A percentile compares a stretch with the other conserved stretches of the same genome.
Evolutionary conservation across 176 grass and related monocot species (phyloP).

Genomic region (Ampelocalamus luodianensis): DNA sequence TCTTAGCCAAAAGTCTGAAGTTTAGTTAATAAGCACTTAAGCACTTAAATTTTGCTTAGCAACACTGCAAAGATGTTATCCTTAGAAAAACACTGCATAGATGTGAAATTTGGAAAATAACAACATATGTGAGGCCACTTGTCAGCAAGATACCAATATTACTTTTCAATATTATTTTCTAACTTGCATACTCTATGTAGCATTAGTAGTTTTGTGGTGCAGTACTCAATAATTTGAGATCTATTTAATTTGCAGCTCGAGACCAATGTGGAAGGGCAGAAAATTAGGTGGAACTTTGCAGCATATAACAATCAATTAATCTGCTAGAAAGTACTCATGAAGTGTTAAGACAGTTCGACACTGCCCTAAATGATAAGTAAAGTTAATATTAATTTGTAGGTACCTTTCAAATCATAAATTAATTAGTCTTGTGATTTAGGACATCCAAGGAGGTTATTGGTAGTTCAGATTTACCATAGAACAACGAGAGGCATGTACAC

Average conservation of each 20-base stretch:
- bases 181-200: background rate
- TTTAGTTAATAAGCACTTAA: background rate
- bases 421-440: background rate
- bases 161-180: background rate
- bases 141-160: background rate
- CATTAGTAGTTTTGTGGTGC: background rate
- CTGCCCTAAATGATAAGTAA: constrained; percentile 9
- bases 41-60: background rate
- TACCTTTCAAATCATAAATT: constrained; percentile 40
- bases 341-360: constrained; percentile 17
- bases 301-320: constrained; percentile 18
- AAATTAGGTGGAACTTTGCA: constrained; percentile 34
- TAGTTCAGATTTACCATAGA: background rate
- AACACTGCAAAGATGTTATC: background rate
- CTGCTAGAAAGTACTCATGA: constrained; percentile 10
- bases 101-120: background rate
- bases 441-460: background rate
- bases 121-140: background rate
- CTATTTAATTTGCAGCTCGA: background rate
- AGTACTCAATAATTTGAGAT: background rate
- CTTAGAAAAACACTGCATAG: background rate
- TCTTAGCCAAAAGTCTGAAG: constrained; percentile 8
- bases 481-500: background rate
- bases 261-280: constrained; percentile 1
- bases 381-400: constrained; percentile 10